Evolutionary conservation across 768 basidiomycete species (phyloP), one percentile per base, ranked within the genome.

Genomic region (Kwoniella europaea): DNA sequence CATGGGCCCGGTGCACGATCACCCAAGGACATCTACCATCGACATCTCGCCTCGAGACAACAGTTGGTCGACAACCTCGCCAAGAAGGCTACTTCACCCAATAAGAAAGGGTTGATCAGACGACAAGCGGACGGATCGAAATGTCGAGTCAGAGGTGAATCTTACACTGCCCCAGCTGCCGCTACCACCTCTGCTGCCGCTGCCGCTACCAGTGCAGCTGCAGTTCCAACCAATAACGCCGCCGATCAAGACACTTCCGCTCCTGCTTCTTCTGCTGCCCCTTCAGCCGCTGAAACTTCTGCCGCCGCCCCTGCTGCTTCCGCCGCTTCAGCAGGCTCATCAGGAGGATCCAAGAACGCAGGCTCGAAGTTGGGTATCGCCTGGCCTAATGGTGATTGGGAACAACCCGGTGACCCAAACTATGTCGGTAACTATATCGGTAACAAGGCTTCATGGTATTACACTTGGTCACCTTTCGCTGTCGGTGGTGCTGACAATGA

Each of bases 381-480:
- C 22, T 93, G 91, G 90, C 86, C 90, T 46, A 87, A 89, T 67
- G 86, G 87, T 64, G 85, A 88, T 69, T 84, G 86, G 69, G 67
- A 82, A 10, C n/a, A 41, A 10, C 15, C 69, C 10, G 71, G 72
- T 22, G 57, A 67, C 12, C 67, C 77, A 13, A 71, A 79, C 43
- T 82, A 86, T 58, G 86, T 93, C 57, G 74, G 82, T 15, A 84
- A 87, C 75, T 92, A 88, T 80, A 84, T 86, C 62, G 87, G 86
- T 27, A 67, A 46, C 35, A 84, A 86, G 3, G 86, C 88, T 59
- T 60, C 71, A 9, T 81, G 74, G 78, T 60, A 90, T 50, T 92
- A 92, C 83, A 88, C 86, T 42, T 95, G 93, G 93, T 85, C 86
- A 46, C 87, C 90, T 12, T 83, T 78, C 71, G 83, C 84, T 59